A percentile compares a stretch with the other conserved stretches of the same genome.
Conservation (phyloP, 75 land plant genomes). For the Pinus tabuliformis region DNA sequence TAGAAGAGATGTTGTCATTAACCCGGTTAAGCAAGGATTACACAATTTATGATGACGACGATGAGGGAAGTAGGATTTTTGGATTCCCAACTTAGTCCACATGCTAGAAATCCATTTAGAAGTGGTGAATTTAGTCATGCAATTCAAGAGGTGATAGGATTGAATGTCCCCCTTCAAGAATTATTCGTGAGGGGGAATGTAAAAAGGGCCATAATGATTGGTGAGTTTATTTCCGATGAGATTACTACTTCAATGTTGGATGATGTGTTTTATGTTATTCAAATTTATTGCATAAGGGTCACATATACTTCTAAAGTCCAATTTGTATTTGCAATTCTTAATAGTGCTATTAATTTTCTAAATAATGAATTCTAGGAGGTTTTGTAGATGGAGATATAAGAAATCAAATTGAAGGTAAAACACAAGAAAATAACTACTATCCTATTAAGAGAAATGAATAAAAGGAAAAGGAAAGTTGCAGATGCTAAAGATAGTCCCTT, state of each 20-base stretch:
- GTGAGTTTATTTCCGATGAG: constrained; percentile 71
- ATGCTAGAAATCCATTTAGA: constrained; percentile 57
- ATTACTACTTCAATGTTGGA: constrained; percentile 94
- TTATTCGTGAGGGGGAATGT: constrained; percentile 94
- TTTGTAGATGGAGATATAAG: constrained; percentile 70
- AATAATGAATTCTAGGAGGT: constrained; percentile 82
- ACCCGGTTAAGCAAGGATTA: constrained; percentile 93
- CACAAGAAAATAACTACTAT: too few relatives aligned
- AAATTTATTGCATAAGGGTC: constrained; percentile 82
- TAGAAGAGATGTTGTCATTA: constrained; percentile 76
- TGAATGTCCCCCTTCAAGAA: constrained; percentile 60
- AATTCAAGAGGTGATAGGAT: constrained; percentile 59
- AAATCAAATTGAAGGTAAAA: constrained; percentile 1
- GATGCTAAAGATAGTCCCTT: too few relatives aligned
- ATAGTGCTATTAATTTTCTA: constrained; percentile 58
- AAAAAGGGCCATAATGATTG: constrained; percentile 85
- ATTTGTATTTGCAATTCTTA: constrained; percentile 65
- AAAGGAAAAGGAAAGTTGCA: too few relatives aligned
- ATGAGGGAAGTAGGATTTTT: constrained; percentile 65
- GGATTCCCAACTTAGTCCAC: constrained; percentile 67
- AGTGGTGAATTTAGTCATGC: constrained; percentile 46
- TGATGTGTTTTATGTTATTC: constrained; percentile 85
- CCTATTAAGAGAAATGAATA: too few relatives aligned
- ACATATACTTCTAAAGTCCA: constrained; percentile 73
- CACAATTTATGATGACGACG: constrained; percentile 73